Evolutionary conservation across 805 yeast species (phyloP), one percentile per base, ranked within the genome.

Genomic region (Alloascoidea hylecoeti): DNA sequence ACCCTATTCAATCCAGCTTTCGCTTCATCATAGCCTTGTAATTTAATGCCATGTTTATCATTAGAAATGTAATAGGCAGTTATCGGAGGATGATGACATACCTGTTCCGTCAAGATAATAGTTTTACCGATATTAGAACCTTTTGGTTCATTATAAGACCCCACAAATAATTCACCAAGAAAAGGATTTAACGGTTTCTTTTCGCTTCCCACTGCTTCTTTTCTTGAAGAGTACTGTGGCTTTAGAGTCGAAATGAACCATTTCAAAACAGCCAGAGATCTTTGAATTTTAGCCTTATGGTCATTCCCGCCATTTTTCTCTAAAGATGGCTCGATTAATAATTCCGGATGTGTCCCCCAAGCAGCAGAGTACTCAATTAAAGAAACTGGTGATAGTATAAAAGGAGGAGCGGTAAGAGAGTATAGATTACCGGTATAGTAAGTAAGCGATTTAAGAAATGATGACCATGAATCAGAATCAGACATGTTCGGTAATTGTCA

Each of bases 101-200:
- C 96, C 60, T 92, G 98, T 59, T 92, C 98, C 45, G 89, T 74
- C 39, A 85, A 61, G 51, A 89, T 64, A 9, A 75, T 59, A 17
- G 95, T 82, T 44, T 83, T 94, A 33, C 95, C 95, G n/a, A 72
- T 57, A 39, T 61, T 64, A 6, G 62, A 57, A 9, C n/a, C 30
- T n/a, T 23, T n/a, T n/a, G 9, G 13, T 9, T 23, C 30, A 34
- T 68, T 70, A 95, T 96, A 86, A 50, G 79, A 75, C 36, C 96
- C 97, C 28, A 84, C 81, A 50, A 88, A 92, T 37, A 86, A 66
- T 63, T 92, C 98, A 41, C 98, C 98, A 46, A 92, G 64, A 52
- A 92, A 89, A 35, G 98, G 98, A 56, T 92, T 92, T 56, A 92
- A 65, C 5, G 98, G 97, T 61, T 92, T 92, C 71, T 92, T 92